These are phyloP conservation scores for Pyricularia sp. DNA, from an alignment of 2,329 filamentous ascomycete genomes.

Conservation along the genomic window DNA sequence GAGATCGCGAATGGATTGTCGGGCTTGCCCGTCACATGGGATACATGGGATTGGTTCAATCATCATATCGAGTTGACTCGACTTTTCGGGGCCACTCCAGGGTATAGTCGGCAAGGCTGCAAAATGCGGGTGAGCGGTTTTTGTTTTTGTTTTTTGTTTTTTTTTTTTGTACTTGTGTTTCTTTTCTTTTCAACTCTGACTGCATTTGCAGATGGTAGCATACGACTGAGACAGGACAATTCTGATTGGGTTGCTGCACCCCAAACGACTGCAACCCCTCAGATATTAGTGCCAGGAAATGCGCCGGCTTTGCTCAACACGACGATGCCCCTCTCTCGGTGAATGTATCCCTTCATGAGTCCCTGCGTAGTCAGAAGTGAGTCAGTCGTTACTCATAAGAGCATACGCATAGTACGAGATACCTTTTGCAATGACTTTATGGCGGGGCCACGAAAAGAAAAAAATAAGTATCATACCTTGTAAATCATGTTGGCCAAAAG, in stretches of 20 bases:
- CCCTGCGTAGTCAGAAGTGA: slow-evolving; percentile 40
- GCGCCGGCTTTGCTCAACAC: slow-evolving; percentile 89
- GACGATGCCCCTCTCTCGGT: slow-evolving; percentile 79
- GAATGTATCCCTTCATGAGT: slow-evolving; percentile 97
- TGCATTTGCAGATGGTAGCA: not conserved
- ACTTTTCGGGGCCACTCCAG: not conserved
- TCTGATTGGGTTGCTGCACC: not conserved
- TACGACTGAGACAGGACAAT: not conserved
- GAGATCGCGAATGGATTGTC: not conserved
- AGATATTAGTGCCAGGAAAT: slow-evolving; percentile 81
- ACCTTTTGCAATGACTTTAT: not conserved
- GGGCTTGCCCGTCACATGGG: not conserved
- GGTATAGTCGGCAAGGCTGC: not conserved
- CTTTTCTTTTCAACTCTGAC: not conserved
- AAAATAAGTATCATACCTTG: slow-evolving; percentile 54
- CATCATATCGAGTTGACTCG: not conserved
- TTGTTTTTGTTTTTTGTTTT: not conserved
- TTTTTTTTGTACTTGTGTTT: not conserved
- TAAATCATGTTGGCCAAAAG: slow-evolving; percentile 95
- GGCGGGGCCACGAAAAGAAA: not conserved
- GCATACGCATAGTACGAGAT: not conserved
- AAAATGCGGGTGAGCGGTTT: not conserved
- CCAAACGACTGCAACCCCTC: not conserved
- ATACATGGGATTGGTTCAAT: not conserved
- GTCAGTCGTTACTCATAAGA: not conserved